Evolutionary conservation across 345 rosid species (phyloP), one percentile per base, ranked within the genome.

Genomic region (Raphanus raphanistrum): DNA sequence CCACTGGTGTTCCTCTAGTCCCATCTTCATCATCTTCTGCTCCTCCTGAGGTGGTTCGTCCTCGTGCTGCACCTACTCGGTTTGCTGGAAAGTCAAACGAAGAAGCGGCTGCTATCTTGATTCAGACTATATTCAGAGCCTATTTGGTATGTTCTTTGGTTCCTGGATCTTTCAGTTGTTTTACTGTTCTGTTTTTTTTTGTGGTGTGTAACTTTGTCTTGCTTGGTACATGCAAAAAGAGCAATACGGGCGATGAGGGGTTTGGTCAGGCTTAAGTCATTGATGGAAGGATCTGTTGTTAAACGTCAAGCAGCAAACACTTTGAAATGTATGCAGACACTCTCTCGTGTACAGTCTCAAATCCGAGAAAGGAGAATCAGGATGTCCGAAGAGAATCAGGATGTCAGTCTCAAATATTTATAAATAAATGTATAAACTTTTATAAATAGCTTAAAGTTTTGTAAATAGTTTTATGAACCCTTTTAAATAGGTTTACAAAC

Each of bases 341-440:
- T 21, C 21, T 21, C 21, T 21, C 21, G 21, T 21, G 21, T 21
- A 21, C 21, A 21, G 21, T 77, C 89, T 92, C 99, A 92, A 76
- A 89, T 95, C 82, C 87, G 86, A 61, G 79, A 85, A 3, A 84
- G 97, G 80, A 95, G 99, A 76, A 70, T 88, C 72, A 86, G 93
- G 79, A 88, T 91, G 94, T 80, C 87, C 0, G 98, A 95, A 82
- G 98, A 95, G 88, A 95, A 91, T 81, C 97, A 87, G 59, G 92
- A 21, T 21, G 21, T 21, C 21, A 21, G 21, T 21, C 21, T 21
- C 21, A 21, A 21, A 21, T 21, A 21, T 21, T 21, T 21, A 21
- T 21, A 21, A 21, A 21, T 21, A 21, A 21, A 21, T 21, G 21
- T 21, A 21, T 21, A 21, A 21, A 21, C 21, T 21, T 21, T 21